phyloP scores from a whole-genome alignment of 345 rosid species.

The Ricinus communis region DNA sequence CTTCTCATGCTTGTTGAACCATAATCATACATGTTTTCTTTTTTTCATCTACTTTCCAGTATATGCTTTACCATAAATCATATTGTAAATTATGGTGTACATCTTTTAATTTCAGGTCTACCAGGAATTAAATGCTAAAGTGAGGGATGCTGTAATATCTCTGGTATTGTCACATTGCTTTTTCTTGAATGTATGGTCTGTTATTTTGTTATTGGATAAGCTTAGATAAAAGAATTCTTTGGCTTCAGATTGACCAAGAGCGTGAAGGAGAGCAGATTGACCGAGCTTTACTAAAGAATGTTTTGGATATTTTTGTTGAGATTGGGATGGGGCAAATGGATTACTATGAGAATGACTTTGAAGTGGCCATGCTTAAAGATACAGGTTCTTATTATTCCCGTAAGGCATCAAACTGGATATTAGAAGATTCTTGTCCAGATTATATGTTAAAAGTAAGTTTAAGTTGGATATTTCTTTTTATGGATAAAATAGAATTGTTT shows the following conservation, averaged over 20 bases:
- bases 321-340: constrained; percentile 33
- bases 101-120: constrained; percentile 33
- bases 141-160: constrained; percentile 38
- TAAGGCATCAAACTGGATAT: constrained; percentile 48
- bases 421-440: constrained; percentile 40
- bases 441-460: constrained; percentile 45
- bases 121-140: constrained; percentile 24
- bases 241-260: constrained; percentile 40
- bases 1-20: background rate
- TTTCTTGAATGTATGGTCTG: background rate
- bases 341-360: constrained; percentile 39
- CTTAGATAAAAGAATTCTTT: background rate
- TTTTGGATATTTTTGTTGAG: constrained; percentile 38
- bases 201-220: background rate
- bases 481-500: no score
- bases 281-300: constrained; percentile 43
- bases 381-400: constrained; percentile 39
- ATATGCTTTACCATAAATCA: background rate
- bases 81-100: background rate
- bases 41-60: background rate
- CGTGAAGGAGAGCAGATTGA: constrained; percentile 51
- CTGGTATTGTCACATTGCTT: constrained; percentile 22
- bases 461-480: background rate
- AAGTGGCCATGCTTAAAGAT: constrained; percentile 36
- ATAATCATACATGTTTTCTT: background rate